Percentiles rank a stretch among this genome's conserved stretches.
Evolutionary conservation across 257 asterid species (phyloP).

Genomic region (Eustoma russellianum): DNA sequence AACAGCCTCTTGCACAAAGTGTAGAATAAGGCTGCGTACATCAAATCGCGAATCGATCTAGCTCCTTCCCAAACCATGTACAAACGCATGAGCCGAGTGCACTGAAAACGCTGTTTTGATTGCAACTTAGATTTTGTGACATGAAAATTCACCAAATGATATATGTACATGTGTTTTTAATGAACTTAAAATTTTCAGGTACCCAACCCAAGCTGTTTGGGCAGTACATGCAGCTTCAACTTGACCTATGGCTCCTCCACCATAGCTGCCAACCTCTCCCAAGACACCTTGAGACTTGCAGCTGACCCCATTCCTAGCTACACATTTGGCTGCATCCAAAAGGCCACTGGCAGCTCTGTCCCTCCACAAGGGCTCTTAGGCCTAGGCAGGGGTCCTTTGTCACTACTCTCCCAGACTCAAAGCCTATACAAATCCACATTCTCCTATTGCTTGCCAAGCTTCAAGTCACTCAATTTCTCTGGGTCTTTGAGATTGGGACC

Average conservation of each 20-base stretch:
- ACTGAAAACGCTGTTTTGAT: too few species aligned
- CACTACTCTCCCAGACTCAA: conserved; percentile 36
- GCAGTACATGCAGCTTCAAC: conserved; percentile 43
- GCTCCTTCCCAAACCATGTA: too few species aligned
- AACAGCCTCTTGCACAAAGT: too few species aligned
- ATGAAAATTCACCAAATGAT: too few species aligned
- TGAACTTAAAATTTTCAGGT: too few species aligned
- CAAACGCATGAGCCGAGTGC: too few species aligned
- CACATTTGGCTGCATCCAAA: conserved; percentile 46
- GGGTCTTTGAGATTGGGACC: conserved; percentile 60
- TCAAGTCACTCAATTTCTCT: conserved; percentile 32
- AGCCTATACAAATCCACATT: conserved; percentile 46
- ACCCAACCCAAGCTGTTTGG: conserved; percentile 40
- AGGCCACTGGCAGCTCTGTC: conserved; percentile 32
- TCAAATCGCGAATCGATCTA: too few species aligned
- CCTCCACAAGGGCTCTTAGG: conserved; percentile 68
- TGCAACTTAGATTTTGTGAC: too few species aligned
- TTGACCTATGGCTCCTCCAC: conserved; percentile 49
- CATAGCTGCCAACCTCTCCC: conserved; percentile 32
- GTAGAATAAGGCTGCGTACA: too few species aligned
- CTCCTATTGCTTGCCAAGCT: conserved; percentile 65
- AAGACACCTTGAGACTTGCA: conserved; percentile 48
- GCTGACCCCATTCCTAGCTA: conserved; percentile 29
- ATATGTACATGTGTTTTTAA: too few species aligned
- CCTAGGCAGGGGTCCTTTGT: conserved; percentile 59